Conservation (phyloP, 148 eudicot species). For the Rhododendron ferrugineum region DNA sequence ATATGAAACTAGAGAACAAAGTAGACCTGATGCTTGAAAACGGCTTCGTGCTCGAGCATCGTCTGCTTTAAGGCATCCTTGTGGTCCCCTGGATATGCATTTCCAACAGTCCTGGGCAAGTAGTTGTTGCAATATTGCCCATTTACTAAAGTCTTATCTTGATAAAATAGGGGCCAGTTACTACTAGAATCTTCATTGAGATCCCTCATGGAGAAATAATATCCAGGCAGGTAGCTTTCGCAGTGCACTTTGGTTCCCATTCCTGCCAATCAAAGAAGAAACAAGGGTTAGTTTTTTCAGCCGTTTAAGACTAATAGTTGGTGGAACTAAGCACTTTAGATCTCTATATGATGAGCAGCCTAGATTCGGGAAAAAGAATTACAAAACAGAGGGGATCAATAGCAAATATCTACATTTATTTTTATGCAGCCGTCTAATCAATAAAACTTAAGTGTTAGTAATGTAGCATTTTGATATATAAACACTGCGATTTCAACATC, state of each 20-base stretch:
- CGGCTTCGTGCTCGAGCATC: conserved; percentile 80
- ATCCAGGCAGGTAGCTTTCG: conserved; percentile 54
- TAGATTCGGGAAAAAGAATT: background rate
- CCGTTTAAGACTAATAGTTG: background rate
- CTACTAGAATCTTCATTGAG: conserved; percentile 55
- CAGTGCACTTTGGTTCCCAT: conserved; percentile 80
- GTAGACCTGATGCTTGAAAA: conserved; percentile 75
- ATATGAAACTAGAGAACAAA: background rate
- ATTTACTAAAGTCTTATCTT: conserved; percentile 44
- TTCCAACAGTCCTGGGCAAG: conserved; percentile 24
- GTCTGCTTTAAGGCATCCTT: conserved; percentile 70
- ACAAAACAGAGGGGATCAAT: background rate
- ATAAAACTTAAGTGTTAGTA: background rate
- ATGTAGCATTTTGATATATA: background rate
- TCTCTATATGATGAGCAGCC: background rate
- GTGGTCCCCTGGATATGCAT: conserved; percentile 45
- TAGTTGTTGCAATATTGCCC: conserved; percentile 50
- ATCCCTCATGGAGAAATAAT: conserved; percentile 71
- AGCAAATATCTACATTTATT: background rate
- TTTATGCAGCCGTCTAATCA: background rate
- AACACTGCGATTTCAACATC: background rate
- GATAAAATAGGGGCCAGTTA: conserved; percentile 62
- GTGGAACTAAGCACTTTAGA: background rate
- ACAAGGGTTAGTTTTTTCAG: conserved; percentile 1
- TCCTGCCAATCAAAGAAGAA: conserved; percentile 35